A percentile compares a stretch with the other conserved stretches of the same genome.
These are phyloP conservation scores for Moricandia moricandioides DNA, from an alignment of 345 rosid species.

Conservation along the genomic window DNA sequence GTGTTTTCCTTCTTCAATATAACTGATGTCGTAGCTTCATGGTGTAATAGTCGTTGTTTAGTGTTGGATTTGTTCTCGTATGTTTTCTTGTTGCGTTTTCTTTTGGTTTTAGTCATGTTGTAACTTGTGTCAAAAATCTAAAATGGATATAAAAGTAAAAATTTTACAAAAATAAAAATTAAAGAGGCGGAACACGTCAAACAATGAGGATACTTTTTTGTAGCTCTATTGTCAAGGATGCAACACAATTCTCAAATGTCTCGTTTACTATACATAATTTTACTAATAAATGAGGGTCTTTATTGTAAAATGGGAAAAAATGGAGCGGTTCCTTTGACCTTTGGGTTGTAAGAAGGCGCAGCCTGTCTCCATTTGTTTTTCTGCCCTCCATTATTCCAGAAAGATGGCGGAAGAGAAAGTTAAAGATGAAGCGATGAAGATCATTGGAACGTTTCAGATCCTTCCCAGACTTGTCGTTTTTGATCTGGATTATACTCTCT, in stretches of 20 bases:
- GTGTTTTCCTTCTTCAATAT: too few species aligned
- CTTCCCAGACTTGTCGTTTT: constrained; percentile 69
- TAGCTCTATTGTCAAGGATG: not conserved
- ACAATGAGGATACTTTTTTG: too few species aligned
- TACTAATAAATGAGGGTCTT: not conserved
- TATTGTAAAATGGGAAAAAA: not conserved
- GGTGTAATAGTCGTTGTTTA: too few species aligned
- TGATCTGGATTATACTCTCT: constrained; percentile 84
- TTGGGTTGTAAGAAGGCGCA: not conserved
- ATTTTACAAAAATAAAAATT: too few species aligned
- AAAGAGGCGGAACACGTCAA: too few species aligned
- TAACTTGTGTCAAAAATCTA: too few species aligned
- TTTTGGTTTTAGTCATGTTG: too few species aligned
- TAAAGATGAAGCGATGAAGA: constrained; percentile 55
- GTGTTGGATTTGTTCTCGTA: too few species aligned
- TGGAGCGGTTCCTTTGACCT: not conserved
- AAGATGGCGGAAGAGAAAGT: constrained; percentile 58
- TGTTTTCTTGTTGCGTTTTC: too few species aligned
- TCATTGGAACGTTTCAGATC: constrained; percentile 56
- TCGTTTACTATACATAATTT: not conserved
- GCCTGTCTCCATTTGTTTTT: not conserved
- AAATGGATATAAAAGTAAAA: too few species aligned
- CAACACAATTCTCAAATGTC: not conserved
- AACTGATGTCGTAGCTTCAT: too few species aligned
- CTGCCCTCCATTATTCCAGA: not conserved